phyloP scores from a whole-genome alignment of 2,329 filamentous ascomycete species.

The Teratosphaeria viscida region DNA sequence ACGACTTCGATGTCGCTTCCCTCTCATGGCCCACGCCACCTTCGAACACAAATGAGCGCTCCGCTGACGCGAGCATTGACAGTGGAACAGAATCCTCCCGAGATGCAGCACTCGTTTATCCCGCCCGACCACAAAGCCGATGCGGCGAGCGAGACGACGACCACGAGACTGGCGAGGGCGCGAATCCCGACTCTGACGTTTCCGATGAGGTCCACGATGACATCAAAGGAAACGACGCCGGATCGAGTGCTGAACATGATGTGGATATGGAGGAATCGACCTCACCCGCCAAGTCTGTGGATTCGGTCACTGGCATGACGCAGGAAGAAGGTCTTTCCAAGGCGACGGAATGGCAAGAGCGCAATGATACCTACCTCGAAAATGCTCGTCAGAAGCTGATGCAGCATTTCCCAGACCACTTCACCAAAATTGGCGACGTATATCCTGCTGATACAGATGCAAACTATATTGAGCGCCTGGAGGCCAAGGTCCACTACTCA shows the following conservation, averaged over 20 bases:
- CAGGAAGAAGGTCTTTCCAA: slow-evolving; percentile 2
- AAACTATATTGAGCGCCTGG: slow-evolving; percentile 1
- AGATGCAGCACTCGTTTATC: neutral
- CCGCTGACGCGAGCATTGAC: neutral
- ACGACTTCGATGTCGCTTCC: neutral
- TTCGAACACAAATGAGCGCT: neutral
- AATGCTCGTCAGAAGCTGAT: neutral
- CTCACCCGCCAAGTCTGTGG: slow-evolving; percentile 1
- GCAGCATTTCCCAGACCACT: neutral
- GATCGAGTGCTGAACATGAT: neutral
- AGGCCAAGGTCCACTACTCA: slow-evolving; percentile 1
- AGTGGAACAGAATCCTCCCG: neutral
- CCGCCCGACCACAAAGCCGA: neutral
- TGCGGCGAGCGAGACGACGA: neutral
- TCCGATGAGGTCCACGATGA: neutral
- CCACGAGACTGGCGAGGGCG: neutral
- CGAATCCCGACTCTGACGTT: neutral
- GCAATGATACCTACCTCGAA: neutral
- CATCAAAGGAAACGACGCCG: neutral
- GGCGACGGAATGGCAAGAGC: neutral
- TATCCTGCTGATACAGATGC: neutral
- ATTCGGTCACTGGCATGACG: slow-evolving; percentile 5
- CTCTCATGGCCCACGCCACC: neutral
- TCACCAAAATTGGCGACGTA: neutral
- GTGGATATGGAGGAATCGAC: neutral